A percentile compares a stretch with the other conserved stretches of the same genome.
These are phyloP conservation scores for Ziziphus jujuba DNA, from an alignment of 306 rosid species.

Conservation along the genomic window DNA sequence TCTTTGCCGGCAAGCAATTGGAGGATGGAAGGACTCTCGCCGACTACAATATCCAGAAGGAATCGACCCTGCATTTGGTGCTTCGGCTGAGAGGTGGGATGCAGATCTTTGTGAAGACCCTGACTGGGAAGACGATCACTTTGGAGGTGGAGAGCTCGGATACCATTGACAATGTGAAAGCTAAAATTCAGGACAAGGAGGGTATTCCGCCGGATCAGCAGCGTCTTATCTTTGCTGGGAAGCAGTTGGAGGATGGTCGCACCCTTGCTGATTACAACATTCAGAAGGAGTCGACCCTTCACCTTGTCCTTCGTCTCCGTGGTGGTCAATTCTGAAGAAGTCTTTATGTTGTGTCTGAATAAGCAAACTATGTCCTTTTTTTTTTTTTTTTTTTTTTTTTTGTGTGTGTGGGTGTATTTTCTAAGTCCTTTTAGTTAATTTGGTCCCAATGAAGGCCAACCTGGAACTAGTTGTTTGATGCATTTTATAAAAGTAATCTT, in stretches of 20 bases:
- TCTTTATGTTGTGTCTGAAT: too few species aligned
- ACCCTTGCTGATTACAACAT: constrained; percentile 29
- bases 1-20: constrained; percentile 49
- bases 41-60: constrained; percentile 56
- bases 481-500: not conserved
- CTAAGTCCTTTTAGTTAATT: not conserved
- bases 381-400: too few species aligned
- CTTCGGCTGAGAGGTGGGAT: constrained; percentile 26
- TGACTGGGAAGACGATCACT: constrained; percentile 27
- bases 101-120: constrained; percentile 28
- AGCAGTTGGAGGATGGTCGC: constrained; percentile 28
- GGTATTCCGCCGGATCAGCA: constrained; percentile 25
- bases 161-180: constrained; percentile 19
- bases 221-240: constrained; percentile 22
- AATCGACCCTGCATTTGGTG: constrained; percentile 37
- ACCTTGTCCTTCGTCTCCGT: constrained; percentile 45
- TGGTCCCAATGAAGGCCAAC: not conserved
- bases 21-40: constrained; percentile 48
- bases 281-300: constrained; percentile 31
- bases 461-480: not conserved
- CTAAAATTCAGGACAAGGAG: constrained; percentile 29
- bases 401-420: not conserved
- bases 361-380: too few species aligned
- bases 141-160: constrained; percentile 32
- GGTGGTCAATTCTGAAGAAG: constrained; percentile 32